Conservation (phyloP, 2,329 filamentous ascomycete species). For the Talaromyces marneffei region DNA sequence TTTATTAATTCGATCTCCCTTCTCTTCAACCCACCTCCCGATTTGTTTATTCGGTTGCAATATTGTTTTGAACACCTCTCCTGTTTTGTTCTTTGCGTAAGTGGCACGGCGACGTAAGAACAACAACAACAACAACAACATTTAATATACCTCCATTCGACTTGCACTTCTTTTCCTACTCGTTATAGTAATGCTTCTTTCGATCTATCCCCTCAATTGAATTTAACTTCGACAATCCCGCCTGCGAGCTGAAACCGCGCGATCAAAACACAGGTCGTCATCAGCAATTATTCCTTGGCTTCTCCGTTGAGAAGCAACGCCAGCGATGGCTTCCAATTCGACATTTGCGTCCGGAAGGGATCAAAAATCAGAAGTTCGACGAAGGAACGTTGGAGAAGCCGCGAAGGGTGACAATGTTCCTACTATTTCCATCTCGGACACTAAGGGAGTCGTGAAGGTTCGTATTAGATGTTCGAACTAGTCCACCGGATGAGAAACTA, state of each 20-base stretch:
- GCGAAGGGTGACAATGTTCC: constrained; percentile 8
- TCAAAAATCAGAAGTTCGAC: constrained; percentile 12
- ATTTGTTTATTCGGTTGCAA: neutral
- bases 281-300: constrained; percentile 14
- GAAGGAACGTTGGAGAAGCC: constrained; percentile 10
- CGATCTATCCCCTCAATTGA: neutral
- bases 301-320: constrained; percentile 12
- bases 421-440: constrained; percentile 2
- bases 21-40: constrained; percentile 2
- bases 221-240: neutral
- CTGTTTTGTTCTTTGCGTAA: neutral
- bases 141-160: neutral
- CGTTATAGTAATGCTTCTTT: neutral
- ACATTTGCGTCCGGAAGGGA: constrained; percentile 13
- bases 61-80: constrained; percentile 1
- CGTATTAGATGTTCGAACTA: neutral
- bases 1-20: constrained; percentile 9
- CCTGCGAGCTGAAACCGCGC: neutral
- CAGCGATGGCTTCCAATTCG: constrained; percentile 12
- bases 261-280: constrained; percentile 7
- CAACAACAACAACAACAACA: neutral
- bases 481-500: neutral
- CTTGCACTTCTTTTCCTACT: neutral
- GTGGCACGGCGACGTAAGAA: neutral
- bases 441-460: constrained; percentile 11